Base-by-base conservation (phyloP, 73 alveolate genomes). In the Diophrys appendiculata region DNA sequence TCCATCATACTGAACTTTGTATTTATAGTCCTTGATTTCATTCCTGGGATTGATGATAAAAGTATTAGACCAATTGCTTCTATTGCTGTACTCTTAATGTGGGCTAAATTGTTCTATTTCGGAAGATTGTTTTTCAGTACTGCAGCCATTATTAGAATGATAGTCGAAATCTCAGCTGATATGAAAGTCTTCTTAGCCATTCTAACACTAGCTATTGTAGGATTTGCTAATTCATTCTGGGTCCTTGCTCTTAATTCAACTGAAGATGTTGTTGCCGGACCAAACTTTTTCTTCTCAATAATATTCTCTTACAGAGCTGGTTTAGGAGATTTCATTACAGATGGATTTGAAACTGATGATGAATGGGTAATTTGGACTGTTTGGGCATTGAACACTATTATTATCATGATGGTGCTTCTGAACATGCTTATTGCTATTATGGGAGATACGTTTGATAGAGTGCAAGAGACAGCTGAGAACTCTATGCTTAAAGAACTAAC, bases 361-460 rank as follows among this genome's bases (percentile, higher is more conserved):
- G 70, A 34, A 67, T 68, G 22, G 0, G 25, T 83, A 32, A 29
- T 78, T 60, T 83, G 82, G 76, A 76, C 68, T 23, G 24, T 83
- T 29, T 83, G 76, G 25, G 31, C 68, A 3, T 22, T 76, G 30
- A 27, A 83, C 33, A 76, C 87, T 1, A 28, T 83, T 1, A 52
- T 76, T 82, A 77, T 83, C 33, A 29, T 65, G 65, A 83, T 83
- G 30, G 84, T 83, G 0, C 79, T 83, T 2, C 69, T 83, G 29
- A 83, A 83, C 28, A 52, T 83, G 29, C 54, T 83, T n/a, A 83
- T 83, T 33, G 91, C 91, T 8, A 83, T 83, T 33, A 83, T 83
- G 91, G 91, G 91, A 14, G 91, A 83, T 30, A 83, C 91, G 2
- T 83, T 83, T 67, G 91, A 76, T 26, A 26, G 77, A 67, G 91